Conservation (phyloP, 2,329 filamentous ascomycete species). For the Ilyonectria sp. region DNA sequence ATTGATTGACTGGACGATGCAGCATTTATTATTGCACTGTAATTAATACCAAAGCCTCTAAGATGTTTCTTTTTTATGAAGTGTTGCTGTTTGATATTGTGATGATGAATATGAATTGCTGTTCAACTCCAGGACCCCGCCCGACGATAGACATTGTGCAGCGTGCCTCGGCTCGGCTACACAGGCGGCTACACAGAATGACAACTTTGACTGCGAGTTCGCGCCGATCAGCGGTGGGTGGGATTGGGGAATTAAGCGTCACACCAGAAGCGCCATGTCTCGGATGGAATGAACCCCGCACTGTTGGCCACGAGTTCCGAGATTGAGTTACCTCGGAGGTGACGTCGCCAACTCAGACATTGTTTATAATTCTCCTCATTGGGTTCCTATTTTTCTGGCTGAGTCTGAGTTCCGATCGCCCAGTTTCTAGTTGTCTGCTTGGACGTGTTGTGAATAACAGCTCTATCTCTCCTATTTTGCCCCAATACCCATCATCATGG, state of each 20-base stretch:
- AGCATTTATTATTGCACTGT: constrained; percentile 26
- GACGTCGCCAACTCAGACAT: not conserved
- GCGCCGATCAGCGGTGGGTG: constrained; percentile 3
- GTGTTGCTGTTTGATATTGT: not conserved
- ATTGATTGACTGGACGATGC: constrained; percentile 1
- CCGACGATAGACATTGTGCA: not conserved
- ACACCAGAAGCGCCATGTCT: constrained; percentile 15
- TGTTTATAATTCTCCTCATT: not conserved
- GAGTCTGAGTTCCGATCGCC: not conserved
- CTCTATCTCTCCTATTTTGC: not conserved
- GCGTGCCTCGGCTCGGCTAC: constrained; percentile 23
- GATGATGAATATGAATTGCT: too few species aligned
- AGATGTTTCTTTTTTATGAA: not conserved
- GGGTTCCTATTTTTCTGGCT: not conserved
- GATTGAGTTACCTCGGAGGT: constrained; percentile 40
- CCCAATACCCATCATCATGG: constrained; percentile 45
- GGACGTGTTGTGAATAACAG: not conserved
- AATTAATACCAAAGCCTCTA: constrained; percentile 21
- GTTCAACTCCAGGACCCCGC: constrained; percentile 5
- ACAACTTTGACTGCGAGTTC: not conserved
- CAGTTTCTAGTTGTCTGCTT: not conserved
- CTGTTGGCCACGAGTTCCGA: constrained; percentile 17
- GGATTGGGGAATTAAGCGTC: constrained; percentile 22
- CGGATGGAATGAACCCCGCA: constrained; percentile 41
- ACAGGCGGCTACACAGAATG: not conserved